Base-by-base conservation (phyloP, 345 rosid species). In the Xanthoceras sorbifolium region DNA sequence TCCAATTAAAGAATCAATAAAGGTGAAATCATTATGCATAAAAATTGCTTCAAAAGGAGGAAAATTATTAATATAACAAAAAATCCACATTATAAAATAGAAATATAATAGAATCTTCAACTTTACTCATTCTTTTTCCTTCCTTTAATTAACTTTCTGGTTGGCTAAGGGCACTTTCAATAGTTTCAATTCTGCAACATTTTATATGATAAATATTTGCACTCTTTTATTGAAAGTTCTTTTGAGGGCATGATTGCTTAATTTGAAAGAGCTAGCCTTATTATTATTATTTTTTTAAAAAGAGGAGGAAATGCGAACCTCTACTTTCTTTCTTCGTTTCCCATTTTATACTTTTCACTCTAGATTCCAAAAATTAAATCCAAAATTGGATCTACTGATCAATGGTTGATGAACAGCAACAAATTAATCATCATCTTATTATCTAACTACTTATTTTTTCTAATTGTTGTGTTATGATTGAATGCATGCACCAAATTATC, bases 71-170 rank as follows among this genome's bases (percentile, higher is more conserved):
- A 54, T 54, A 54, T 54, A 54, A 18, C 22, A 7, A 54, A 5
- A 54, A 54, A 20, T 25, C 2, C 17, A 4, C 14, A 36, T 15
- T 52, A 52, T 20, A 71, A 55, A 38, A 46, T 46, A 11, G 15
- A 32, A 25, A 64, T 0, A 36, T n/a, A 55, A 34, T n/a, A 72
- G 66, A 38, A 17, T 60, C 54, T 38, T 28, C 29, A 73, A 44
- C 76, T 73, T 73, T 73, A 62, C 40, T 28, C 25, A 12, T 17
- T 17, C 46, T 5, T 10, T 73, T 46, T 44, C 64, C 20, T n/a
- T 29, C n/a, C 61, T 40, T 66, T 73, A 23, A 18, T 66, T 73
- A 23, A 18, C 31, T 73, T 73, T 63, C 29, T 62, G 29, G 46
- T 6, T 42, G 15, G 20, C 40, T 10, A 46, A 46, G 14, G 60